A percentile compares a stretch with the other conserved stretches of the same genome.
phyloP scores from a whole-genome alignment of 208 protist genomes.

The Leishmania aethiopica region DNA sequence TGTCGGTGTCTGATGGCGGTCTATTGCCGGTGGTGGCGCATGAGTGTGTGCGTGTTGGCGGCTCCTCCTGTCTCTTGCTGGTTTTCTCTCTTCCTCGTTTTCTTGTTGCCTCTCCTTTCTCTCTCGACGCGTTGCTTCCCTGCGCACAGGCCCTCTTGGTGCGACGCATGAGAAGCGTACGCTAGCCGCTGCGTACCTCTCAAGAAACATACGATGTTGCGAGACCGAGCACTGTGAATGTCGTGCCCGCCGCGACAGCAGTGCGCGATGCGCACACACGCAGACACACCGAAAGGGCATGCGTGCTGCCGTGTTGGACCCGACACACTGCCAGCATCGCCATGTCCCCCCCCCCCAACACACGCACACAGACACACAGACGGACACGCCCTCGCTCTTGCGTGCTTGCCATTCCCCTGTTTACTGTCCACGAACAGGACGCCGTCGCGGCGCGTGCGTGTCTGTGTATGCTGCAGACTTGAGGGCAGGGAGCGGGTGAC shows the following conservation, averaged over 20 bases:
- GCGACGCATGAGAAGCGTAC: background rate
- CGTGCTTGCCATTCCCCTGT: background rate
- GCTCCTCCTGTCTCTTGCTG: background rate
- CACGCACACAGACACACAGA: background rate
- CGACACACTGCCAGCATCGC: background rate
- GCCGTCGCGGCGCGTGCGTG: background rate
- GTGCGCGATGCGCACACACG: background rate
- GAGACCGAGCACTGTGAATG: background rate
- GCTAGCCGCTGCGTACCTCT: background rate
- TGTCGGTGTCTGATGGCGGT: background rate
- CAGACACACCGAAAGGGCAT: background rate
- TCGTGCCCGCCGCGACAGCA: background rate
- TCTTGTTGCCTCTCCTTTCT: background rate
- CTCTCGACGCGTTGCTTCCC: background rate
- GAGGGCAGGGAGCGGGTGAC: background rate
- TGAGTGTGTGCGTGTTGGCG: background rate
- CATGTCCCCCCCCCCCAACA: background rate
- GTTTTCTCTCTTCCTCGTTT: background rate
- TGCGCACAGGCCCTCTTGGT: background rate
- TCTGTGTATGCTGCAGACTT: background rate
- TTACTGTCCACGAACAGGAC: background rate
- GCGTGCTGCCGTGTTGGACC: background rate
- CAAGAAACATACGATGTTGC: background rate
- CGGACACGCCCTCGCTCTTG: background rate
- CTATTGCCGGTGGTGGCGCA: background rate